Evolutionary conservation across 257 asterid genomes (phyloP).

Genomic region (Petunia axillaris): DNA sequence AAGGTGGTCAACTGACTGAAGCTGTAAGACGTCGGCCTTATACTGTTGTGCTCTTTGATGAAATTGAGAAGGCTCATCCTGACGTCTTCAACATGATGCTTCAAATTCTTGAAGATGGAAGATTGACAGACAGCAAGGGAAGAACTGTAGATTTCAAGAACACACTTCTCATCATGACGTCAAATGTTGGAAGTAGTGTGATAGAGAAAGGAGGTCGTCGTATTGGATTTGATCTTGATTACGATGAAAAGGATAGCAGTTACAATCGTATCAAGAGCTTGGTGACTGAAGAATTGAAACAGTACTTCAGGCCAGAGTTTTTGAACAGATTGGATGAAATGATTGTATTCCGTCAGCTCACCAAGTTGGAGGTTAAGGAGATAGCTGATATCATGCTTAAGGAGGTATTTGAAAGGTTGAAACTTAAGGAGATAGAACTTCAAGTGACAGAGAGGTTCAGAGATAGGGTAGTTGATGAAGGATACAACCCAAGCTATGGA

Average conservation of each 20-base stretch:
- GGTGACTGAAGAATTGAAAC: constrained; percentile 45
- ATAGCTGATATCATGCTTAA: constrained; percentile 57
- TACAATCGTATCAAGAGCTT: constrained; percentile 46
- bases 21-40: constrained; percentile 64
- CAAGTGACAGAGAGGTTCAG: constrained; percentile 50
- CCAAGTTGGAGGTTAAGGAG: constrained; percentile 49
- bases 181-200: constrained; percentile 62
- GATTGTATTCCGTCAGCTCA: constrained; percentile 56
- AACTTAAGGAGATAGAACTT: constrained; percentile 44
- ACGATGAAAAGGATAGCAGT: constrained; percentile 54
- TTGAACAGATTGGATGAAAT: constrained; percentile 65
- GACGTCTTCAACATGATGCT: constrained; percentile 63
- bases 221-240: constrained; percentile 50
- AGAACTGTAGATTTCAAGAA: constrained; percentile 62
- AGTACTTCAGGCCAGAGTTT: constrained; percentile 63
- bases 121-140: constrained; percentile 62
- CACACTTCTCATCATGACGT: constrained; percentile 64
- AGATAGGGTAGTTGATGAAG: constrained; percentile 55
- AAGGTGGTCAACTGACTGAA: constrained; percentile 72
- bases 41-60: constrained; percentile 64
- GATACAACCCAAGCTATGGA: constrained; percentile 57
- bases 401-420: constrained; percentile 49
- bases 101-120: constrained; percentile 68
- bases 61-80: constrained; percentile 67
- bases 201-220: constrained; percentile 47